Evolutionary conservation across 345 rosid genomes (phyloP).

Genomic region (Ceriops decandra): DNA sequence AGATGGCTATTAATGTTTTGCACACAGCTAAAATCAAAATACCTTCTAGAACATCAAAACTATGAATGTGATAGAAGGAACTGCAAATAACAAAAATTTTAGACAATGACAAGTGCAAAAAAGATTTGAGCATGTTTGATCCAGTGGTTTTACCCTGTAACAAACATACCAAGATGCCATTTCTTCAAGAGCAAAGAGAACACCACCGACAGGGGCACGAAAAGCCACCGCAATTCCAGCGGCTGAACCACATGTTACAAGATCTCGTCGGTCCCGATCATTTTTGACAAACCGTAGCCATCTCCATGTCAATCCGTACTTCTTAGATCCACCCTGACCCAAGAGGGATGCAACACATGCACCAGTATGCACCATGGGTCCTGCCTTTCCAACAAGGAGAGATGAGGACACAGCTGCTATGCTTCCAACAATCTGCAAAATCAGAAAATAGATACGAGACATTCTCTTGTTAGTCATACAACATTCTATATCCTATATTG

Average conservation of each 20-base stretch:
- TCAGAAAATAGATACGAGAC: constrained; percentile 4
- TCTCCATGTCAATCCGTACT: constrained; percentile 69
- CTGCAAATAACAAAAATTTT: background rate
- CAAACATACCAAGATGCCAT: constrained; percentile 84
- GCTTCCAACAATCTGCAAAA: constrained; percentile 72
- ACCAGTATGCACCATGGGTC: constrained; percentile 95
- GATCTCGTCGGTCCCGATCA: constrained; percentile 85
- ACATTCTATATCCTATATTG: background rate
- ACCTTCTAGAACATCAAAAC: background rate
- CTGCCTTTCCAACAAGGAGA: constrained; percentile 91
- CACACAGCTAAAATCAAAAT: background rate
- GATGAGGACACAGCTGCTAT: constrained; percentile 81
- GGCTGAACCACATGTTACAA: constrained; percentile 92
- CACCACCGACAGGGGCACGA: constrained; percentile 93
- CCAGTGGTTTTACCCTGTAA: background rate
- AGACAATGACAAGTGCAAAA: background rate
- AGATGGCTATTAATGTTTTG: background rate
- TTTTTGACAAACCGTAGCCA: constrained; percentile 78
- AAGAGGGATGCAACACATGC: constrained; percentile 86
- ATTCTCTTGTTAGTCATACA: background rate
- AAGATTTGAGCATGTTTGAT: no score
- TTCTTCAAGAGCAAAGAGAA: constrained; percentile 86
- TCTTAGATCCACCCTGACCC: constrained; percentile 92
- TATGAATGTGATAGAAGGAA: background rate
- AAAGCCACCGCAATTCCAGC: constrained; percentile 95